Percentiles rank a stretch among this genome's conserved stretches.
These are phyloP conservation scores for Phytophthora capsici DNA, from an alignment of 352 stramenopile genomes.

Conservation along the genomic window DNA sequence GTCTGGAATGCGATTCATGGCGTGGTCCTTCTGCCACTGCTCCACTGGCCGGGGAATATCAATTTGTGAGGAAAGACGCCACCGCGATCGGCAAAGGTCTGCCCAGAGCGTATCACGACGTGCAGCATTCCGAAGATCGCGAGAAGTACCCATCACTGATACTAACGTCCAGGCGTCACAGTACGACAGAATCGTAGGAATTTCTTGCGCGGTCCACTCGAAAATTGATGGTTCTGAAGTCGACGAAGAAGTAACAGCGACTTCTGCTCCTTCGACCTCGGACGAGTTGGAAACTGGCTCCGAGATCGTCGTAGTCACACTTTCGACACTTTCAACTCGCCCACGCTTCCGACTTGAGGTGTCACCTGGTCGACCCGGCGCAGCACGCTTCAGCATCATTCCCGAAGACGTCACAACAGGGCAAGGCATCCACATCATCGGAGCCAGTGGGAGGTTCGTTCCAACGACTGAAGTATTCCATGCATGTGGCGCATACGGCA, in stretches of 20 bases:
- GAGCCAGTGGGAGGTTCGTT: conserved; percentile 27
- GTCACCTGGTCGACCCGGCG: conserved; percentile 11
- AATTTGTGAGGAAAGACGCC: conserved; percentile 26
- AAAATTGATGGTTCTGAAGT: conserved; percentile 23
- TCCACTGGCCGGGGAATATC: conserved; percentile 9
- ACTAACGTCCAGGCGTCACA: conserved; percentile 64
- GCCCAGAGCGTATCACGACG: conserved; percentile 41
- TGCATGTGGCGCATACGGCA: conserved; percentile 34
- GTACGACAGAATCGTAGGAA: conserved; percentile 49
- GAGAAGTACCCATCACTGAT: conserved; percentile 40
- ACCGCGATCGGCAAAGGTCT: conserved; percentile 42
- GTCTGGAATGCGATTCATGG: conserved; percentile 45
- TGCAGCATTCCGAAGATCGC: conserved; percentile 31
- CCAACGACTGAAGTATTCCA: conserved; percentile 25
- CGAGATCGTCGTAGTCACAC: conserved; percentile 7
- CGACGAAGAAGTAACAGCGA: not conserved
- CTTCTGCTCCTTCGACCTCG: conserved; percentile 6
- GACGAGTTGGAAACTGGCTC: conserved; percentile 13
- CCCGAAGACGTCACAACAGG: conserved; percentile 32
- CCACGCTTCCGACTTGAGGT: conserved; percentile 22
- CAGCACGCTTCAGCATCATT: conserved; percentile 24
- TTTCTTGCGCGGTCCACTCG: conserved; percentile 46
- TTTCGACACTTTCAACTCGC: conserved; percentile 21
- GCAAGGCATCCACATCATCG: conserved; percentile 56
- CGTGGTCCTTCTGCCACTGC: conserved; percentile 49